phyloP scores from a whole-genome alignment of 768 basidiomycete genomes.

The Lentinula sp. region DNA sequence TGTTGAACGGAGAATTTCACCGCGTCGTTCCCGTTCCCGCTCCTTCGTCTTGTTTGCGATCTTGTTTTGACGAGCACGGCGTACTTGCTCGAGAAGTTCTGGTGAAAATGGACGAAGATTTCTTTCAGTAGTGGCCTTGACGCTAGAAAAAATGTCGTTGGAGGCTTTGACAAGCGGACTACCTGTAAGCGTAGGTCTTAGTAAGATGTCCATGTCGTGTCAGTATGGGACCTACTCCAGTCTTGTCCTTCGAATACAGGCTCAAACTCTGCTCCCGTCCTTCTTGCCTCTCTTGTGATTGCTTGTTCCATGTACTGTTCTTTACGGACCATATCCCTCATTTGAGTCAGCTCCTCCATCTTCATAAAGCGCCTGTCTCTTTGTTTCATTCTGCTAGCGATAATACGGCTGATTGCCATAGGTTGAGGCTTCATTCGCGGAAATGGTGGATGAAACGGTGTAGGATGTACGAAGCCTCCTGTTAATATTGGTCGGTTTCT shows the following conservation, averaged over 20 bases:
- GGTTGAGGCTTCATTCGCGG: constrained; percentile 83
- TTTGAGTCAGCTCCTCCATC: constrained; percentile 23
- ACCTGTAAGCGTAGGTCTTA: constrained; percentile 14
- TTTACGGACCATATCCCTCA: constrained; percentile 20
- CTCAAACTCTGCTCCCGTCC: not conserved
- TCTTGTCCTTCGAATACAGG: not conserved
- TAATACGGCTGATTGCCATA: constrained; percentile 61
- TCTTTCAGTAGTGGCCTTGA: not conserved
- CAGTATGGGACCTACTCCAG: not conserved
- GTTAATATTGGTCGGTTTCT: constrained; percentile 64
- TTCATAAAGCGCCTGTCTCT: constrained; percentile 36
- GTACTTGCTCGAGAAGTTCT: constrained; percentile 40
- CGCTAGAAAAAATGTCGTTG: constrained; percentile 15
- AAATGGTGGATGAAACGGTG: constrained; percentile 60
- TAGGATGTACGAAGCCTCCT: constrained; percentile 61
- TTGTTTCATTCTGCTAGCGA: constrained; percentile 35
- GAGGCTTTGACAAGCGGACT: constrained; percentile 30
- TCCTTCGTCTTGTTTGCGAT: constrained; percentile 62
- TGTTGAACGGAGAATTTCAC: constrained; percentile 50
- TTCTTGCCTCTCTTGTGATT: not conserved
- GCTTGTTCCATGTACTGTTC: constrained; percentile 32
- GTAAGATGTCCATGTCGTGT: not conserved
- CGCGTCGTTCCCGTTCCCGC: constrained; percentile 51
- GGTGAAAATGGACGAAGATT: constrained; percentile 34
- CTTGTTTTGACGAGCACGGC: constrained; percentile 53